Base-by-base conservation (phyloP, 2,329 filamentous ascomycete species). In the Pseudocercospora crystallina region DNA sequence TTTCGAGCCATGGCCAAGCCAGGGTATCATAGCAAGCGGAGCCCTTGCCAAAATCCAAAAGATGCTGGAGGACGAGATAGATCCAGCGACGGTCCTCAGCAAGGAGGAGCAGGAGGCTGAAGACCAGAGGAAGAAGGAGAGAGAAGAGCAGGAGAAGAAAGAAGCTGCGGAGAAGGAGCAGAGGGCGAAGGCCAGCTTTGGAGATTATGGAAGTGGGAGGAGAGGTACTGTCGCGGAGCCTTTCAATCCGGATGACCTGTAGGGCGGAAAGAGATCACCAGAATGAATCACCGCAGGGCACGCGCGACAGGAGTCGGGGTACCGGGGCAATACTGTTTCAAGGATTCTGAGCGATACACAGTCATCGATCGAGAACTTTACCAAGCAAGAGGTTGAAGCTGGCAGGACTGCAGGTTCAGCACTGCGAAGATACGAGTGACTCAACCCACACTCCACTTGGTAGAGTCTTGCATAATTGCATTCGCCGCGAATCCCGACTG, bases 1-100 rank as follows among this genome's bases (percentile, higher is more conserved):
- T 33, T 95, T 90, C 72, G 78, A 83, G 40, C 89, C 89, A 1
- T 95, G 89, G 89, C 89, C 89, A 0, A 76, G 75, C 26, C 83
- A 89, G 56, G 81, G 85, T 30, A 80, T 83, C 52, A 88, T 94
- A 56, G 80, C 82, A 30, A 73, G 75, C 12, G 88, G 89, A 32
- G 83, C 84, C 1, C 74, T 95, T 36, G 85, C 83, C 41, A 56
- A 65, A 30, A 72, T 77, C 38, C 84, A 90, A 62, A 71, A 76
- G 17, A 76, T 89, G 55, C 59, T 79, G 5, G 83, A 86, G 61
- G 71, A 76, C 47, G 85, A 84, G 7, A 77, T 81, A 57, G 81
- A 87, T 64, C 83, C 82, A 8, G 77, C 57, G 15, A 61, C 50
- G n/a, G 66, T 70, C 44, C 54, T 68, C 29, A 64, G 83, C 1